Evolutionary conservation across 2,329 filamentous ascomycete genomes (phyloP).

Genomic region (Phaeosphaeriaceae sp.): DNA sequence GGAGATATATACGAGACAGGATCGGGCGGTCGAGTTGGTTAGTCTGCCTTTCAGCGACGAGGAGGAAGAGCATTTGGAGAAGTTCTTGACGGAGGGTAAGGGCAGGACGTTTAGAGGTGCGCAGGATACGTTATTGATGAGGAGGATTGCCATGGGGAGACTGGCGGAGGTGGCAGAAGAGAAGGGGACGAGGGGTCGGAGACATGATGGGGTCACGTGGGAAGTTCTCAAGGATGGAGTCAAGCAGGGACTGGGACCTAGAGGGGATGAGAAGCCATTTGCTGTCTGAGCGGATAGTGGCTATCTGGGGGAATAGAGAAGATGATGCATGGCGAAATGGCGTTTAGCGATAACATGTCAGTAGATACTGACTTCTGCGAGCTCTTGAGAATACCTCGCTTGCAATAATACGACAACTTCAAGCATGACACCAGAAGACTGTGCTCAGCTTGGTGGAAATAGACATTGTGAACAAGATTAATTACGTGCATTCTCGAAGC

Average conservation of each 20-base stretch:
- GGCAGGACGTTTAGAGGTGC: slow-evolving; percentile 71
- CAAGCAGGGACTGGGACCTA: slow-evolving; percentile 44
- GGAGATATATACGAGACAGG: slow-evolving; percentile 50
- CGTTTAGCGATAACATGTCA: background rate
- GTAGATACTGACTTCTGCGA: background rate
- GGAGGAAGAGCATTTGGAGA: slow-evolving; percentile 79
- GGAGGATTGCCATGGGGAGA: slow-evolving; percentile 73
- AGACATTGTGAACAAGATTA: too few relatives aligned
- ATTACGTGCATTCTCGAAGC: too few relatives aligned
- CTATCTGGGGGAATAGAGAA: background rate
- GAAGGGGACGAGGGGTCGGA: slow-evolving; percentile 48
- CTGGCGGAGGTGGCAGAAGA: slow-evolving; percentile 55
- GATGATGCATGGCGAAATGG: background rate
- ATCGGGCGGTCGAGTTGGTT: slow-evolving; percentile 72
- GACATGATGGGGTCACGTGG: slow-evolving; percentile 62
- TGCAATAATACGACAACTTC: too few relatives aligned
- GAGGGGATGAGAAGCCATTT: slow-evolving; percentile 34
- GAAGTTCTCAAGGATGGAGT: slow-evolving; percentile 51
- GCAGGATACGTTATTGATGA: slow-evolving; percentile 77
- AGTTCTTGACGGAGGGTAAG: slow-evolving; percentile 70
- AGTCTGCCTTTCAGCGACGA: slow-evolving; percentile 73
- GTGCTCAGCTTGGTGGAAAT: too few relatives aligned
- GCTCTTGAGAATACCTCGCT: too few relatives aligned
- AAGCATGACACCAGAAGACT: too few relatives aligned
- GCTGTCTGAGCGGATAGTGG: slow-evolving; percentile 8